Evolutionary conservation across 2,329 filamentous ascomycete genomes (phyloP).

Genomic region (Lasiodiplodia sp.): DNA sequence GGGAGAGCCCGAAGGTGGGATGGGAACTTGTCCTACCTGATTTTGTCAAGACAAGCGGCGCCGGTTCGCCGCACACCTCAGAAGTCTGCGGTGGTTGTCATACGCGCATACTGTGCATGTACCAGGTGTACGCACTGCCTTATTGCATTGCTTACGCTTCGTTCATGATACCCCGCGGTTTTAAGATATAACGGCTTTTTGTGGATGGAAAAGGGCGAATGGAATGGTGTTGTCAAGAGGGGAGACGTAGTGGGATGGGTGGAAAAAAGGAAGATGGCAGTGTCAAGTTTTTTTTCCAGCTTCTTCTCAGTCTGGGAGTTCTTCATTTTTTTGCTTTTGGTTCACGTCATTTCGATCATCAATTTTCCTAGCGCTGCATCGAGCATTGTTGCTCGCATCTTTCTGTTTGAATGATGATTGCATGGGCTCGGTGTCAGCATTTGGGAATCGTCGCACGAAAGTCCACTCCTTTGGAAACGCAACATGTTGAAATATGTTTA

Average conservation of each 20-base stretch:
- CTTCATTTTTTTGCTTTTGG: conserved; percentile 9
- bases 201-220: conserved; percentile 3
- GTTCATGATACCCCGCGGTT: conserved; percentile 29
- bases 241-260: background rate
- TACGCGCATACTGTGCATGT: conserved; percentile 29
- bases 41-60: conserved; percentile 26
- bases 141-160: conserved; percentile 29
- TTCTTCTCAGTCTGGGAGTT: background rate
- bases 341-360: background rate
- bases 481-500: conserved; percentile 7
- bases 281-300: background rate
- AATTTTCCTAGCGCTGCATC: conserved; percentile 9
- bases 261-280: conserved; percentile 6
- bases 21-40: conserved; percentile 14
- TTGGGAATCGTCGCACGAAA: background rate
- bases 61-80: conserved; percentile 27
- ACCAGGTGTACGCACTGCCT: conserved; percentile 29
- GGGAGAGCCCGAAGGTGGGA: conserved; percentile 10
- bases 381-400: conserved; percentile 18
- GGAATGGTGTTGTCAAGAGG: conserved; percentile 6
- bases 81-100: conserved; percentile 27
- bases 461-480: conserved; percentile 12
- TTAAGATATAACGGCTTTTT: conserved; percentile 27
- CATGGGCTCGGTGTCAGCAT: conserved; percentile 26
- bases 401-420: conserved; percentile 16